Evolutionary conservation across 352 stramenopile genomes (phyloP), one percentile per base, ranked within the genome.

Genomic region (Globisporangium paddicum): DNA sequence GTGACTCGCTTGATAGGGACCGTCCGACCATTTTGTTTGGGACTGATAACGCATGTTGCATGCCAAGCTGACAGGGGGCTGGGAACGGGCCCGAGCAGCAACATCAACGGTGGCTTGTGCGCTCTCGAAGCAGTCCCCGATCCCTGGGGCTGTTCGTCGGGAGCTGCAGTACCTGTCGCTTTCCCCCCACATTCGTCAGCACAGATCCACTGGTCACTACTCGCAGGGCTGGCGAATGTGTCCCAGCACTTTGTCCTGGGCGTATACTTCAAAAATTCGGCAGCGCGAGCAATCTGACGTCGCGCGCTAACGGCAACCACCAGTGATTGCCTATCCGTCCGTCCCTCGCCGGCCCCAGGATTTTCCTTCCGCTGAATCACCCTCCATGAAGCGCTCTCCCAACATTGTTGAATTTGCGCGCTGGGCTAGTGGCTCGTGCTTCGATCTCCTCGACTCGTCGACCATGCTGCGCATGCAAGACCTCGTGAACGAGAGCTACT

Each of bases 381-480:
- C n/a, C n/a, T n/a, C 3, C 35, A 42, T 42, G 37, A 16, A 5
- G 16, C 37, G 37, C 16, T 0, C 16, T 14, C 2, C 37, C 37
- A 42, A 10, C 45, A 51, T 34, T 51, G 23, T 51, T 35, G 45
- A 51, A 51, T 35, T 51, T 19, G 45, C 14, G 45, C 16, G 8
- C 14, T 28, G 28, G 10, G 5, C 6, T 14, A 21, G n/a, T n/a
- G n/a, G 6, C 6, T n/a, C 14, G 19, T 30, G 2, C 23, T 51
- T 51, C 13, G 45, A 42, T 42, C 37, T 19, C 37, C 14, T 19
- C 37, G 14, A 42, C 3, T 42, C 37, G 6, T 16, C 3, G 45
- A 18, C 25, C 28, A 52, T 52, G 46, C 26, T 52, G 18, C 46
- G 46, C 18, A 52, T 52, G 46, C 46, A 52, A 40, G 46, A 52